Conservation (phyloP, 1,139 yeast species). For the Blastobotrys ciferrii region DNA sequence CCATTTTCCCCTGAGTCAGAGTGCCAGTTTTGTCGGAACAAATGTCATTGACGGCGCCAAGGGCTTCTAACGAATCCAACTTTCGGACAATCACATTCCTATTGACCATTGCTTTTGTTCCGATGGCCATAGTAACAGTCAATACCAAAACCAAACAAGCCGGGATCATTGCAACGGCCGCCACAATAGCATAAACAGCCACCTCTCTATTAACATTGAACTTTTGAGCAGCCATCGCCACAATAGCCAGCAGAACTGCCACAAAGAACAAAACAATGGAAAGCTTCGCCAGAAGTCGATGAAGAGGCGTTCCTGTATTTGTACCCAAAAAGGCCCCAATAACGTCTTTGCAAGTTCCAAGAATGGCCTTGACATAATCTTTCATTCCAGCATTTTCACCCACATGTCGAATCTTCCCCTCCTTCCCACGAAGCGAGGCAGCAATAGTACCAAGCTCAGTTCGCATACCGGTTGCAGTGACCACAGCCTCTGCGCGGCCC, state of each 20-base stretch:
- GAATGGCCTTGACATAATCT: conserved; percentile 51
- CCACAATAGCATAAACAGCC: conserved; percentile 80
- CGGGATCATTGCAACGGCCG: conserved; percentile 81
- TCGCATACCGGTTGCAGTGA: conserved; percentile 57
- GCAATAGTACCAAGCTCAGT: conserved; percentile 83
- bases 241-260: conserved; percentile 73
- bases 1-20: conserved; percentile 77
- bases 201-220: conserved; percentile 66
- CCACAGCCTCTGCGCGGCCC: conserved; percentile 75
- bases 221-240: conserved; percentile 76
- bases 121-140: conserved; percentile 83
- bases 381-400: conserved; percentile 40
- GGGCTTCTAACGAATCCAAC: conserved; percentile 73
- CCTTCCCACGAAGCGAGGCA: conserved; percentile 49
- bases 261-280: conserved; percentile 66
- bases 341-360: conserved; percentile 49
- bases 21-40: conserved; percentile 87
- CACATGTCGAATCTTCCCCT: conserved; percentile 37
- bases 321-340: conserved; percentile 72
- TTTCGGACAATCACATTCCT: conserved; percentile 75
- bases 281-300: conserved; percentile 62
- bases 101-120: conserved; percentile 73
- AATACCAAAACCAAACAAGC: conserved; percentile 71
- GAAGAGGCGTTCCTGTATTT: conserved; percentile 74
- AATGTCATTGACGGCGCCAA: conserved; percentile 77